phyloP scores from a whole-genome alignment of 1,284 basidiomycete genomes.

The Trichosporon sp. region DNA sequence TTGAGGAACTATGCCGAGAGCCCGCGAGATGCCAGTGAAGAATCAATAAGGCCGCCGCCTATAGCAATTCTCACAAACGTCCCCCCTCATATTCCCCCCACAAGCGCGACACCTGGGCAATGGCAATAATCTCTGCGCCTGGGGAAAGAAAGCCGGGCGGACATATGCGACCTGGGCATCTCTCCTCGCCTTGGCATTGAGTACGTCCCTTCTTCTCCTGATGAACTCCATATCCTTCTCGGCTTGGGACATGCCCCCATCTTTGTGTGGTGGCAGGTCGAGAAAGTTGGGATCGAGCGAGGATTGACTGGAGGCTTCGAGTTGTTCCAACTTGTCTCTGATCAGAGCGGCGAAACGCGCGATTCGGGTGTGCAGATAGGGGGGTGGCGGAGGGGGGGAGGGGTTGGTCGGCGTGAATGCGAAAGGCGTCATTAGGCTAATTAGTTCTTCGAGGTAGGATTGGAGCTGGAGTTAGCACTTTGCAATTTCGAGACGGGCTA shows the following conservation, averaged over 20 bases:
- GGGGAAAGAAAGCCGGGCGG: not conserved
- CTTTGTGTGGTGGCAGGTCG: slow-evolving; percentile 10
- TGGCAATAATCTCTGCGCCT: not conserved
- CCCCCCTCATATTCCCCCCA: not conserved
- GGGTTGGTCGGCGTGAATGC: slow-evolving; percentile 17
- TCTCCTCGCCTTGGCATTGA: slow-evolving; percentile 30
- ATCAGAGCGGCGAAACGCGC: slow-evolving; percentile 26
- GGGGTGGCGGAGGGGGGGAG: slow-evolving; percentile 25
- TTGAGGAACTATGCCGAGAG: no score
- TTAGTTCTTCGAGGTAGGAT: slow-evolving; percentile 26
- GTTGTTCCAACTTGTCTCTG: slow-evolving; percentile 22
- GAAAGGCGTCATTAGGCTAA: slow-evolving; percentile 27
- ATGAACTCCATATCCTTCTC: slow-evolving; percentile 44
- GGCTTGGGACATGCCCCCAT: slow-evolving; percentile 23
- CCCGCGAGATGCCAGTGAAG: no score
- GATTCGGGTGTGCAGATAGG: slow-evolving; percentile 32
- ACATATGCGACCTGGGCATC: not conserved
- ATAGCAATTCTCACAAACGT: not conserved
- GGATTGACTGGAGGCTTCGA: slow-evolving; percentile 24
- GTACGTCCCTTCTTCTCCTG: slow-evolving; percentile 30
- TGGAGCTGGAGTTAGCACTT: slow-evolving; percentile 27
- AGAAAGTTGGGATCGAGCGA: slow-evolving; percentile 20
- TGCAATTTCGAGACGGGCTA: no score
- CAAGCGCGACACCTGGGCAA: not conserved
- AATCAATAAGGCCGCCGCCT: not conserved